phyloP scores from a whole-genome alignment of 345 rosid genomes.

The Firmiana major region DNA sequence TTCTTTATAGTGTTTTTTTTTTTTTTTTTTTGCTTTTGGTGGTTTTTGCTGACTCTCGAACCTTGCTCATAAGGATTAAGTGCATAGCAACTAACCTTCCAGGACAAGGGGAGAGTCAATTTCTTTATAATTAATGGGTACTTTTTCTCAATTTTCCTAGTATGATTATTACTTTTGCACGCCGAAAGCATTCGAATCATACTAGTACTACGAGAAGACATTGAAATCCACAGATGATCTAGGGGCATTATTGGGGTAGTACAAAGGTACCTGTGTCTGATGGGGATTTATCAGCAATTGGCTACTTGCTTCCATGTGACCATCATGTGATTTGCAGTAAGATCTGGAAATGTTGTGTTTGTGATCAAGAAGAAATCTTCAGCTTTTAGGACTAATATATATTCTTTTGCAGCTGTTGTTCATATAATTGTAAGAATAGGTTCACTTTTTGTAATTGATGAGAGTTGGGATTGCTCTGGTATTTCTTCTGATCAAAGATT shows the following conservation, averaged over 20 bases:
- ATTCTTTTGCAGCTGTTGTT: background rate
- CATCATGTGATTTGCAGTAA: background rate
- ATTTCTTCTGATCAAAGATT: background rate
- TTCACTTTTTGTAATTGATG: background rate
- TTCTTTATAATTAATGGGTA: background rate
- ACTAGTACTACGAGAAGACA: conserved; percentile 80
- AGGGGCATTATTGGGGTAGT: conserved; percentile 44
- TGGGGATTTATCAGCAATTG: background rate
- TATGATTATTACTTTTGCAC: conserved; percentile 67
- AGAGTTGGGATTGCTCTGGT: background rate
- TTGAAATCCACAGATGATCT: conserved; percentile 67
- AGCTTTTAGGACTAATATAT: background rate
- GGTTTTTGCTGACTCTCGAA: too few relatives aligned
- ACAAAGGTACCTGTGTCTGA: background rate
- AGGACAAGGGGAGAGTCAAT: too few relatives aligned
- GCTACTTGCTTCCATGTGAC: background rate
- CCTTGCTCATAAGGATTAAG: too few relatives aligned
- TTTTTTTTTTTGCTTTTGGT: too few relatives aligned
- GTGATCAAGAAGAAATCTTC: background rate
- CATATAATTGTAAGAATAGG: background rate
- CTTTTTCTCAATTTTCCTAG: conserved; percentile 27
- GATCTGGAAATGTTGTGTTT: background rate
- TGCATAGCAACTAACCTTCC: too few relatives aligned
- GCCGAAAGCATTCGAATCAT: conserved; percentile 83
- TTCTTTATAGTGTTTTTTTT: too few relatives aligned